Conservation (phyloP, 1,139 yeast genomes). For the Kodamaea sp. region DNA sequence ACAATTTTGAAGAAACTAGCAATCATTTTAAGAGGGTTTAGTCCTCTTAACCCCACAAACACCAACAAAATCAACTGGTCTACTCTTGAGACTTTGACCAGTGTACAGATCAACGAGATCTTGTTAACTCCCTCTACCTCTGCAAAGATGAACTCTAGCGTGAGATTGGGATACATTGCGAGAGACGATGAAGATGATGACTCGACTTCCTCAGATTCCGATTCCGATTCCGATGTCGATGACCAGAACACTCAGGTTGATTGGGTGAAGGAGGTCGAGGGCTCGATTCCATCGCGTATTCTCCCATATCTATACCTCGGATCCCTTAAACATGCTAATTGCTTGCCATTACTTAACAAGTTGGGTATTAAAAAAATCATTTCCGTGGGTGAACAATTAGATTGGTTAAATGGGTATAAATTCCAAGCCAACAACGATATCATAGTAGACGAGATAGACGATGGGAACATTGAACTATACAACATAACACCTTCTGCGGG, state of each 20-base stretch:
- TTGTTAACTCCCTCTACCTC: conserved; percentile 23
- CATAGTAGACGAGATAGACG: conserved; percentile 23
- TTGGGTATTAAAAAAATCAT: conserved; percentile 76
- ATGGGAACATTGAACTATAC: conserved; percentile 37
- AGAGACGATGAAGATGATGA: conserved; percentile 21
- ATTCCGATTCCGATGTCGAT: conserved; percentile 14
- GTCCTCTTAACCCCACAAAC: conserved; percentile 42
- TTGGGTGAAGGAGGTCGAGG: conserved; percentile 52
- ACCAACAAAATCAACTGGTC: conserved; percentile 20
- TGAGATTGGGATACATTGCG: conserved; percentile 29
- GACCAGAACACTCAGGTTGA: conserved; percentile 12
- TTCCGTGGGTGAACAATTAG: conserved; percentile 83
- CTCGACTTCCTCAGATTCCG: conserved; percentile 10
- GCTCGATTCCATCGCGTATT: conserved; percentile 72
- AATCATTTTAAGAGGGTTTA: conserved; percentile 53
- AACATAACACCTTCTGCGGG: conserved; percentile 18
- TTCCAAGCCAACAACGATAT: conserved; percentile 32
- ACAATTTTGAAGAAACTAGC: conserved; percentile 65
- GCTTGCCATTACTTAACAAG: conserved; percentile 59
- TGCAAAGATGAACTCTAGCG: conserved; percentile 3
- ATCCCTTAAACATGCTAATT: conserved; percentile 78
- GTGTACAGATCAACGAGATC: conserved; percentile 36
- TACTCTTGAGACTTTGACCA: conserved; percentile 30
- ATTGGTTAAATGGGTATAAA: conserved; percentile 51
- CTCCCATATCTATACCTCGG: conserved; percentile 87